Evolutionary conservation across 768 basidiomycete species (phyloP).

Genomic region (Suillus sp.): DNA sequence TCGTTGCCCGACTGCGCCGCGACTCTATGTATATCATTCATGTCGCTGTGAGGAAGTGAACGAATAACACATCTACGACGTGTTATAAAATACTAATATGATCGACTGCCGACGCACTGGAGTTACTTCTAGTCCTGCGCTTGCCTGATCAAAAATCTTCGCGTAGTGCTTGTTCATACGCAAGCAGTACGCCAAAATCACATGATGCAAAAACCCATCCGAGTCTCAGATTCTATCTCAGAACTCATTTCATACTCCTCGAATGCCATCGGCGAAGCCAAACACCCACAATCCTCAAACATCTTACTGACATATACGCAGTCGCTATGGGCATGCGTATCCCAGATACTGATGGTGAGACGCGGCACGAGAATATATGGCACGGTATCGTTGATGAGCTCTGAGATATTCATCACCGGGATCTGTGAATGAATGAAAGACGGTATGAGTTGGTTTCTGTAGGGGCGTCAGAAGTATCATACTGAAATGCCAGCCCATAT

Average conservation of each 20-base stretch:
- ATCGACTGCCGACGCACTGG: neutral
- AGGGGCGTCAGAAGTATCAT: neutral
- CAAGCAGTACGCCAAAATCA: neutral
- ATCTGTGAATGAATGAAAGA: neutral
- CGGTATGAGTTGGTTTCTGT: neutral
- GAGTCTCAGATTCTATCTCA: neutral
- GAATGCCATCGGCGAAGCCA: neutral
- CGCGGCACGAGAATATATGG: conserved; percentile 2
- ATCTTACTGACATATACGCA: neutral
- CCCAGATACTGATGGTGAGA: conserved; percentile 4
- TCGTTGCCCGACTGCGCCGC: too few species aligned
- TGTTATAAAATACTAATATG: too few species aligned
- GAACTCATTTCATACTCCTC: neutral
- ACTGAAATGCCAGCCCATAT: neutral
- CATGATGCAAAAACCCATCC: neutral
- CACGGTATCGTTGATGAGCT: neutral
- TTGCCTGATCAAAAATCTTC: neutral
- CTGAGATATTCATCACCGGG: neutral
- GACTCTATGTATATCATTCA: neutral
- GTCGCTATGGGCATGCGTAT: neutral
- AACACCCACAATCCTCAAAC: neutral
- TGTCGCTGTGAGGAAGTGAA: neutral
- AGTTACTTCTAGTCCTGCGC: neutral
- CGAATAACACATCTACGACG: too few species aligned
- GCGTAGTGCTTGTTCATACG: neutral